These are phyloP conservation scores for Dioscorea alata DNA, from an alignment of 106 monocot genomes.

Conservation along the genomic window DNA sequence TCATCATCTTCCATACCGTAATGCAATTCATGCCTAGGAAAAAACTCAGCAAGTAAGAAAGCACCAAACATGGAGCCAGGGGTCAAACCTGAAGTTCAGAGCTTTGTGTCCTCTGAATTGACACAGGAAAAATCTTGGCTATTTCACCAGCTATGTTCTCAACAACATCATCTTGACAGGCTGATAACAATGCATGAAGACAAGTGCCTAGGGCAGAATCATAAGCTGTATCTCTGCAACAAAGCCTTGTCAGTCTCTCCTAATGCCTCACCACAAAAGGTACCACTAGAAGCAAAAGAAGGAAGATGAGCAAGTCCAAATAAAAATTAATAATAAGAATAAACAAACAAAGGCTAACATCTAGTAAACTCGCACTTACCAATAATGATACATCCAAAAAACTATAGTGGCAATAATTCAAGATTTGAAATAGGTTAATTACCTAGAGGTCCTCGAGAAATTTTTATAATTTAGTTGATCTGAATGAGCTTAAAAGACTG, in stretches of 20 bases:
- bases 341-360: too few species aligned
- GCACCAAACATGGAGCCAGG: not conserved
- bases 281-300: slow-evolving; percentile 4
- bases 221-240: slow-evolving; percentile 62
- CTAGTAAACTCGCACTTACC: too few species aligned
- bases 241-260: slow-evolving; percentile 9
- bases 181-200: slow-evolving; percentile 70
- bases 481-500: too few species aligned
- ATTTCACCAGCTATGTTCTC: slow-evolving; percentile 73
- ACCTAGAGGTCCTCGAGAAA: too few species aligned
- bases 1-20: not conserved
- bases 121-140: slow-evolving; percentile 46
- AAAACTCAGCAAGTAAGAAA: too few species aligned
- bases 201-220: slow-evolving; percentile 80
- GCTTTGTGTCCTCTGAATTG: slow-evolving; percentile 56
- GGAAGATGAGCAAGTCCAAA: not conserved
- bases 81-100: slow-evolving; percentile 73
- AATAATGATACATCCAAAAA: too few species aligned
- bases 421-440: too few species aligned
- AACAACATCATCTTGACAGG: slow-evolving; percentile 61
- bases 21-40: too few species aligned
- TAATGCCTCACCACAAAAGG: too few species aligned
- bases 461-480: too few species aligned
- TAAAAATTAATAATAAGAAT: too few species aligned
- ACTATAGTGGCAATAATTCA: too few species aligned